Percentiles rank a stretch among this genome's conserved stretches.
Evolutionary conservation across 805 yeast species (phyloP).

Genomic region (Monosporozyma unispora): DNA sequence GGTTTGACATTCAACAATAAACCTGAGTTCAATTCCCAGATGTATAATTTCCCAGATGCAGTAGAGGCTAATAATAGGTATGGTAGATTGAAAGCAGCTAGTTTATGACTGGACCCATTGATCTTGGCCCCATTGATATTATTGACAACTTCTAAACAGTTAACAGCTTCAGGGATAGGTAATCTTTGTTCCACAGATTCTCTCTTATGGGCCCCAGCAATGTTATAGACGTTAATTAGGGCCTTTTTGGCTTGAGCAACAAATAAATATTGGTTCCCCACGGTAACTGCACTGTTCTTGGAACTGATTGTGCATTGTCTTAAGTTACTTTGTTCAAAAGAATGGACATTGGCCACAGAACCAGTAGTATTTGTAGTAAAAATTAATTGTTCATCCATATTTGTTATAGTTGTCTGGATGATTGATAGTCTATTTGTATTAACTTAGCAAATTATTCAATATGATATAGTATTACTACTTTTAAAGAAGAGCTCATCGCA

Average conservation of each 20-base stretch:
- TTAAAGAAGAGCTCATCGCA: conserved; percentile 2
- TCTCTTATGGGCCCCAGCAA: conserved; percentile 31
- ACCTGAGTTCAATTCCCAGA: conserved; percentile 85
- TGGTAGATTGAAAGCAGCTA: conserved; percentile 42
- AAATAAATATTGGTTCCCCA: conserved; percentile 50
- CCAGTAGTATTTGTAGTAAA: conserved; percentile 26
- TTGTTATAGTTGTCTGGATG: no score
- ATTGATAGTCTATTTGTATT: no score
- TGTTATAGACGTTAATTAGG: conserved; percentile 58
- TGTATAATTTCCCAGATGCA: conserved; percentile 56
- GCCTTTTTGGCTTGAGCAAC: conserved; percentile 67
- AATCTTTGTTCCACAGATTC: conserved; percentile 64
- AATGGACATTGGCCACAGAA: conserved; percentile 22
- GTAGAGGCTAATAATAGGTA: conserved; percentile 62
- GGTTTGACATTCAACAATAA: conserved; percentile 60
- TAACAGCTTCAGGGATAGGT: conserved; percentile 74
- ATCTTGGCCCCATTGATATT: background rate
- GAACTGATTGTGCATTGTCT: conserved; percentile 37
- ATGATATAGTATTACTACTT: background rate
- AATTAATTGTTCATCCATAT: conserved; percentile 22
- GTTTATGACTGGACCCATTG: conserved; percentile 9
- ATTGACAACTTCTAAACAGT: conserved; percentile 32
- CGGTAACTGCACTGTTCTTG: conserved; percentile 41
- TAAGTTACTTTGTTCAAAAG: conserved; percentile 24
- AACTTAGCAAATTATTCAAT: no score